Percentiles rank a stretch among this genome's conserved stretches.
phyloP scores from a whole-genome alignment of 352 stramenopile species.

The Phytophthora palmivora region DNA sequence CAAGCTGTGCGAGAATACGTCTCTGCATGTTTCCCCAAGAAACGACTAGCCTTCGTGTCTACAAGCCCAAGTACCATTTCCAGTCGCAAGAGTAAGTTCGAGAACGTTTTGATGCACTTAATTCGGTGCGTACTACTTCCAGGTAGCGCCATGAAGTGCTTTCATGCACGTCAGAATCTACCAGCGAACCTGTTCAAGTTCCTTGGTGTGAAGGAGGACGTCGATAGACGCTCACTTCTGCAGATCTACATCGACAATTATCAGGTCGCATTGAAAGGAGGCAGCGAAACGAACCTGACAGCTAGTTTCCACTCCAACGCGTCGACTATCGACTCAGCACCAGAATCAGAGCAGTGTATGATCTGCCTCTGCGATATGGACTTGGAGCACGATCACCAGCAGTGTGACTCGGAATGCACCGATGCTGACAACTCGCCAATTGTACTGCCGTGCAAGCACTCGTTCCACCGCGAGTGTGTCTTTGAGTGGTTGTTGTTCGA shows the following conservation, averaged over 20 bases:
- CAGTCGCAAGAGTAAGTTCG: constrained; percentile 62
- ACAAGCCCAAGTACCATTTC: constrained; percentile 39
- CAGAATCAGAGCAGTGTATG: constrained; percentile 46
- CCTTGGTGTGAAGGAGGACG: constrained; percentile 55
- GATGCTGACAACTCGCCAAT: constrained; percentile 29
- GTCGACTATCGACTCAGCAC: constrained; percentile 45
- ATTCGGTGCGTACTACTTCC: constrained; percentile 70
- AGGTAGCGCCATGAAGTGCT: constrained; percentile 76
- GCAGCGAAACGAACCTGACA: constrained; percentile 23
- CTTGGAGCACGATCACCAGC: constrained; percentile 35
- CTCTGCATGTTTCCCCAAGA: constrained; percentile 64
- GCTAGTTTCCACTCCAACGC: constrained; percentile 46
- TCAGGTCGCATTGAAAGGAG: constrained; percentile 31
- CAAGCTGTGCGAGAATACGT: constrained; percentile 75
- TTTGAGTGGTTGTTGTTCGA: constrained; percentile 82
- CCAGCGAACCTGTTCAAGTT: constrained; percentile 67
- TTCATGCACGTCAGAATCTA: constrained; percentile 53
- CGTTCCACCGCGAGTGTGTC: constrained; percentile 78
- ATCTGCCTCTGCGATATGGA: constrained; percentile 64
- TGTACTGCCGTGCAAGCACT: constrained; percentile 66
- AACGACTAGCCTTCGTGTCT: constrained; percentile 50
- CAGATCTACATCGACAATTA: constrained; percentile 79
- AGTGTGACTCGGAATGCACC: constrained; percentile 21
- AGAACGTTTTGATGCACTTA: constrained; percentile 71
- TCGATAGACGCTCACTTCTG: constrained; percentile 65